A percentile compares a stretch with the other conserved stretches of the same genome.
phyloP scores from a whole-genome alignment of 805 yeast genomes.

The Candida tibetensis region DNA sequence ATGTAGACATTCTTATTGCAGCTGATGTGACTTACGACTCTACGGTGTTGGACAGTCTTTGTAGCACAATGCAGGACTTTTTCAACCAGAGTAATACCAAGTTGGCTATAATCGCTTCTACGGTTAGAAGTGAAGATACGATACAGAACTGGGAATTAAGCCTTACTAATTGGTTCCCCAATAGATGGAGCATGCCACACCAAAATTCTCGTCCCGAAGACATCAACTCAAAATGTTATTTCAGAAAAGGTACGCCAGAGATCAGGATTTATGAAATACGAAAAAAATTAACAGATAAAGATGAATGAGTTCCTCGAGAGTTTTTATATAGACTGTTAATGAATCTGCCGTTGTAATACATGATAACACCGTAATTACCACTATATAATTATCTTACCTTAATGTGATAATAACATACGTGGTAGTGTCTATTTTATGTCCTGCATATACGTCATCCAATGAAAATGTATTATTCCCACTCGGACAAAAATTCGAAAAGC shows the following conservation, averaged over 20 bases:
- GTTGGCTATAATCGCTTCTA: constrained; percentile 61
- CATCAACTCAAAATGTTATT: constrained; percentile 19
- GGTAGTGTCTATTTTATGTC: not conserved
- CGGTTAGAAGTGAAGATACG: constrained; percentile 57
- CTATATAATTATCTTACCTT: no score
- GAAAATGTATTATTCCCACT: constrained; percentile 1
- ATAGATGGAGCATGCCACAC: constrained; percentile 18
- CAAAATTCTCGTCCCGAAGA: constrained; percentile 11
- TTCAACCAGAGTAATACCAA: constrained; percentile 24
- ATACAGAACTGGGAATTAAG: constrained; percentile 31
- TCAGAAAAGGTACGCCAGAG: constrained; percentile 23
- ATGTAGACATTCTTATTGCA: constrained; percentile 58
- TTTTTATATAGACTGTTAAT: no score
- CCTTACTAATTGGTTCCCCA: constrained; percentile 17
- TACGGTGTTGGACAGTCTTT: constrained; percentile 52
- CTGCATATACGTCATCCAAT: constrained; percentile 8
- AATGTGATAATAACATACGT: no score
- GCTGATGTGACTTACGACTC: constrained; percentile 90
- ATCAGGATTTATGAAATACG: constrained; percentile 23
- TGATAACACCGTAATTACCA: no score
- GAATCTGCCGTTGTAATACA: no score
- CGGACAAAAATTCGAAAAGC: not conserved
- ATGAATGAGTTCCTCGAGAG: no score
- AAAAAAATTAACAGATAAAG: not conserved
- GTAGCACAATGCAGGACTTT: constrained; percentile 45